phyloP scores from a whole-genome alignment of 1,139 yeast genomes.

The Yamadazyma trypodendri region DNA sequence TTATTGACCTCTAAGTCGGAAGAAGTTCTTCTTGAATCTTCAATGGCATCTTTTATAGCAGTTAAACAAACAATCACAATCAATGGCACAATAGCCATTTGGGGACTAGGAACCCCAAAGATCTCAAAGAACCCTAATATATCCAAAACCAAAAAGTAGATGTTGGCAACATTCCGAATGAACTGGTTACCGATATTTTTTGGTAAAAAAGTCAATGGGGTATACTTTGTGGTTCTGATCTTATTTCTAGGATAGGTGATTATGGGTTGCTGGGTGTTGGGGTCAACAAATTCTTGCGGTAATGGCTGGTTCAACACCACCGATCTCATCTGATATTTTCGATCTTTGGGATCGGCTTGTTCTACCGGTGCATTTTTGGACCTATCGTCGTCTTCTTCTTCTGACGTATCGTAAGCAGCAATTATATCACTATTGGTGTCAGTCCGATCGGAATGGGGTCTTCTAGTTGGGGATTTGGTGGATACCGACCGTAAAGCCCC shows the following conservation, averaged over 20 bases:
- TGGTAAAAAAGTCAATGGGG: slow-evolving; percentile 55
- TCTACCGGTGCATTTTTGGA: slow-evolving; percentile 16
- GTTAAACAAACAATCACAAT: slow-evolving; percentile 57
- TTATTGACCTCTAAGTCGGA: slow-evolving; percentile 57
- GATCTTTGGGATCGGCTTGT: slow-evolving; percentile 39
- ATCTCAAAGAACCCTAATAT: slow-evolving; percentile 54
- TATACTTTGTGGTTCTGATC: slow-evolving; percentile 60
- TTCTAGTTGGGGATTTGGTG: background rate
- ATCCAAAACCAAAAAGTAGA: slow-evolving; percentile 51
- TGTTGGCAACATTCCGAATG: slow-evolving; percentile 51
- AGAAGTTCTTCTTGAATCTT: slow-evolving; percentile 53
- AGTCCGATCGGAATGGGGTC: slow-evolving; percentile 1
- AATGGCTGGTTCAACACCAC: slow-evolving; percentile 68
- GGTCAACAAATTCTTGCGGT: slow-evolving; percentile 61
- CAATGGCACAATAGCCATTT: slow-evolving; percentile 55
- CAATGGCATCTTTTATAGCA: slow-evolving; percentile 57
- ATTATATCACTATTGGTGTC: slow-evolving; percentile 19
- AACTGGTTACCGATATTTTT: slow-evolving; percentile 52
- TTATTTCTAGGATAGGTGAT: slow-evolving; percentile 50
- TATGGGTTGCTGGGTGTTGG: slow-evolving; percentile 32
- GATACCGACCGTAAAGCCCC: slow-evolving; percentile 14
- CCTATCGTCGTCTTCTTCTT: slow-evolving; percentile 21
- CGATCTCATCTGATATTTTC: slow-evolving; percentile 46
- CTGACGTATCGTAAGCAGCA: slow-evolving; percentile 28
- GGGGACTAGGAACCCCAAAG: slow-evolving; percentile 60